These are phyloP conservation scores for Pseudevernia furfuracea DNA, from an alignment of 495 filamentous ascomycete genomes.

Conservation along the genomic window DNA sequence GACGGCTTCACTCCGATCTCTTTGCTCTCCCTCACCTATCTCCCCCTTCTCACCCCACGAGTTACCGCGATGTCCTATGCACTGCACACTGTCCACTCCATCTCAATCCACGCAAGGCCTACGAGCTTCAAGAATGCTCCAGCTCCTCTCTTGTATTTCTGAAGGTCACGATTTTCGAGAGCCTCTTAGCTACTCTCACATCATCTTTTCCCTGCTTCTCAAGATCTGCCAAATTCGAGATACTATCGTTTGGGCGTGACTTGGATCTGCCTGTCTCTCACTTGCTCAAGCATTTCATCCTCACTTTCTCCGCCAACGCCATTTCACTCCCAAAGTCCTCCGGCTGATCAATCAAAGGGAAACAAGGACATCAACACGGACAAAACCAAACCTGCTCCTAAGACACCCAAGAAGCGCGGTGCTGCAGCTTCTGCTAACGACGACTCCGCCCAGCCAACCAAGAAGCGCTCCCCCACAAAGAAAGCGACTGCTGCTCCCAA, in stretches of 20 bases:
- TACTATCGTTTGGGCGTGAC: background rate
- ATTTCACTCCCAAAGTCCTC: background rate
- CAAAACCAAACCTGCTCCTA: background rate
- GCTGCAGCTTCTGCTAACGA: background rate
- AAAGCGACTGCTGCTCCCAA: conserved; percentile 5
- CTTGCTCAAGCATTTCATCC: background rate
- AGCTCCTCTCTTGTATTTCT: background rate
- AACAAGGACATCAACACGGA: background rate
- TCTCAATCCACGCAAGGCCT: background rate
- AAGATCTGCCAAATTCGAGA: background rate
- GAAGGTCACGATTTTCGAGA: background rate
- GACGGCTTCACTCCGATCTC: background rate
- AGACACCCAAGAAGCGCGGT: conserved; percentile 18
- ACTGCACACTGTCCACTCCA: background rate
- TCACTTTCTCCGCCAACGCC: background rate
- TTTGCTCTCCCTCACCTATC: background rate
- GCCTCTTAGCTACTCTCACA: background rate
- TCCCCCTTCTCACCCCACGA: background rate
- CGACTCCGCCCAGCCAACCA: conserved; percentile 2
- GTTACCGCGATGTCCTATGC: background rate
- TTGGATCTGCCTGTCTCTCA: background rate
- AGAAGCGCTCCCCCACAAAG: conserved; percentile 13
- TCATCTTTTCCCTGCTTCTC: background rate
- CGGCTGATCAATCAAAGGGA: background rate
- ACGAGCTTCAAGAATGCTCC: background rate